Evolutionary conservation across 768 basidiomycete species (phyloP), one percentile per base, ranked within the genome.

Genomic region (Mrakia blollopis): DNA sequence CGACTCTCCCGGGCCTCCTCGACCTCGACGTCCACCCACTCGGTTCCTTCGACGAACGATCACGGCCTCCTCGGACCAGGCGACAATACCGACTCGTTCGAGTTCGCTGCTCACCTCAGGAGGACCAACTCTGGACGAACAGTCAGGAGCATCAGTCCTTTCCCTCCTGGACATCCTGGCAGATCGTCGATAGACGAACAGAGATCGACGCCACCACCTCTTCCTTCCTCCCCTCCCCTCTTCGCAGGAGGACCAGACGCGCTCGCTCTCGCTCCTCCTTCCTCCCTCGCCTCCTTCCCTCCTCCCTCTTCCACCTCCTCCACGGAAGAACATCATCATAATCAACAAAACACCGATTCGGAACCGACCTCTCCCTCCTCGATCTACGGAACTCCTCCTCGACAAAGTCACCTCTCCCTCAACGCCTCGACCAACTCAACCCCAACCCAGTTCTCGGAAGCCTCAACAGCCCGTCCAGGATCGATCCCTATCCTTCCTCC

Each of bases 91-190:
- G 77, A 78, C 73, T 35, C 77, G 23, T 78, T 78, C 52, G 77
- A 78, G 57, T 78, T 78, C 52, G 67, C 77, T 10, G 77, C 65
- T 50, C 77, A 72, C 25, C 65, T 78, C 7, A 50, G 57, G n/a
- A 35, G 77, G 57, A 74, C 73, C 39, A 78, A 78, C 73, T 78
- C 77, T 32, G 61, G 61, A 25, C 65, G 73, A 41, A 78, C 77
- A 8, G 52, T 71, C 47, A 50, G 74, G 23, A 75, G 50, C 39
- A 44, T 68, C 35, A 77, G 70, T 21, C 76, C 73, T 8, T 62
- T 63, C 41, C 73, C 73, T 28, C 72, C 72, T 9, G 35, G 35
- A 9, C 60, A 61, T 11, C 72, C 52, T 2, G 37, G 60, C 23
- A 18, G 44, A 30, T 72, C 54, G 5, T 57, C 72, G 32, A 47